These are phyloP conservation scores for Lophiostoma macrostomum DNA, from an alignment of 495 filamentous ascomycete species.

Conservation along the genomic window DNA sequence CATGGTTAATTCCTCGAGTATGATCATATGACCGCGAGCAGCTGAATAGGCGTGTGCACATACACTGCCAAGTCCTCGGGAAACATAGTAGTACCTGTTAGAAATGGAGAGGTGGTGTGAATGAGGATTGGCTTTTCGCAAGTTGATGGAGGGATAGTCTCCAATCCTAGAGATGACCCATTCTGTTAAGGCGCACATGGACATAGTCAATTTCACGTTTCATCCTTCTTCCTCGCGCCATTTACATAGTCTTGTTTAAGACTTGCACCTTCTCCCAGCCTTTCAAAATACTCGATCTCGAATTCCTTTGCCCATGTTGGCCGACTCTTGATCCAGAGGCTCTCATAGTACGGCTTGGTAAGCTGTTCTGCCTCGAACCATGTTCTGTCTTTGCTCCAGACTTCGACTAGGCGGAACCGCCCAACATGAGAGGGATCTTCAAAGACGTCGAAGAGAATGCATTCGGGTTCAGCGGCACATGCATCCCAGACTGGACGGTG, in stretches of 20 bases:
- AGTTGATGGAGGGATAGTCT: too few relatives aligned
- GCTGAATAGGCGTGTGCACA: too few relatives aligned
- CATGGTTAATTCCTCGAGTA: too few relatives aligned
- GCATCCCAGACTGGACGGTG: constrained; percentile 6
- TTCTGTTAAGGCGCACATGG: too few relatives aligned
- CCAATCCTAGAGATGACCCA: too few relatives aligned
- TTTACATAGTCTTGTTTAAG: background rate
- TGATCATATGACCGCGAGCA: too few relatives aligned
- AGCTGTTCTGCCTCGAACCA: constrained; percentile 3
- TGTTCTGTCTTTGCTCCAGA: background rate
- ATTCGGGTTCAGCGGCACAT: constrained; percentile 2
- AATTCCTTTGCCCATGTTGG: background rate
- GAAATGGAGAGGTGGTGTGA: too few relatives aligned
- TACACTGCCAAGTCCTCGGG: too few relatives aligned
- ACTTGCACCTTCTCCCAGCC: constrained; percentile 1
- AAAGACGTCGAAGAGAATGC: constrained; percentile 5
- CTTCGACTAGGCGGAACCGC: background rate
- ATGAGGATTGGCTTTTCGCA: too few relatives aligned
- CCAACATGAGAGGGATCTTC: background rate
- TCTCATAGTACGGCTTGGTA: background rate
- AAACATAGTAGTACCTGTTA: too few relatives aligned
- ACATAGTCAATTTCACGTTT: too few relatives aligned
- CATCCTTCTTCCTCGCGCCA: background rate
- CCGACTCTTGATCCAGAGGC: background rate
- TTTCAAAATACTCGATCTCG: background rate